Conservation (phyloP, 2,329 filamentous ascomycete species). For the Aspergillus sclerotialis region DNA sequence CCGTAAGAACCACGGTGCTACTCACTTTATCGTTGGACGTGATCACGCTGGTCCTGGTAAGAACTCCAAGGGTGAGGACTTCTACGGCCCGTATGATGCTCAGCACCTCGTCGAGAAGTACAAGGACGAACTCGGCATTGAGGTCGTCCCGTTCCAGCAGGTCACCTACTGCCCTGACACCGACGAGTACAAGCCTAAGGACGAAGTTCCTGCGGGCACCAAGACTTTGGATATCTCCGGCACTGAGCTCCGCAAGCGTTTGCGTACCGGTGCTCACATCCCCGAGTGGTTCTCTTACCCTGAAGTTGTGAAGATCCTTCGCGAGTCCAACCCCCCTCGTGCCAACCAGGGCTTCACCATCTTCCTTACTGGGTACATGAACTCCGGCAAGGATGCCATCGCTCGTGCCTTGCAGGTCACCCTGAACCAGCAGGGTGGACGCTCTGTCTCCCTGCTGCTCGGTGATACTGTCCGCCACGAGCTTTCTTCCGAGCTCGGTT, state of each 20-base stretch:
- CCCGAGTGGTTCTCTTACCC: slow-evolving; percentile 99
- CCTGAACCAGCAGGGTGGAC: slow-evolving; percentile 94
- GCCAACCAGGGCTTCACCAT: slow-evolving; percentile 93
- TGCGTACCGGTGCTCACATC: slow-evolving; percentile 87
- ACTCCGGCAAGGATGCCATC: slow-evolving; percentile 94
- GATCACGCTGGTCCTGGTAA: slow-evolving; percentile 97
- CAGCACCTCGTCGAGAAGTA: slow-evolving; percentile 96
- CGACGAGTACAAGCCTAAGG: slow-evolving; percentile 91
- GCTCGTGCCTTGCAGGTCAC: slow-evolving; percentile 93
- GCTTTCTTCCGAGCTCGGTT: slow-evolving; percentile 90
- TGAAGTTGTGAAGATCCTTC: slow-evolving; percentile 91
- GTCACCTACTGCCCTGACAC: slow-evolving; percentile 98
- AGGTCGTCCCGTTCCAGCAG: slow-evolving; percentile 98
- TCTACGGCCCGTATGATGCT: slow-evolving; percentile 97
- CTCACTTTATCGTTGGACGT: slow-evolving; percentile 98
- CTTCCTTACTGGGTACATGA: slow-evolving; percentile 95
- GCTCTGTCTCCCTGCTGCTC: slow-evolving; percentile 86
- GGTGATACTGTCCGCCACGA: slow-evolving; percentile 93
- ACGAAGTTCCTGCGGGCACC: slow-evolving; percentile 76
- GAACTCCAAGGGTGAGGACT: slow-evolving; percentile 94
- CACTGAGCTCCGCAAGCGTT: slow-evolving; percentile 84
- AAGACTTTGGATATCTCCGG: slow-evolving; percentile 84
- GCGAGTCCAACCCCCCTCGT: slow-evolving; percentile 91
- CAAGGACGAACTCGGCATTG: slow-evolving; percentile 91
- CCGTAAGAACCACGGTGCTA: slow-evolving; percentile 98